Percentiles rank a stretch among this genome's conserved stretches.
Evolutionary conservation across 495 filamentous ascomycete genomes (phyloP).

Genomic region (Cercophora newfieldiana): DNA sequence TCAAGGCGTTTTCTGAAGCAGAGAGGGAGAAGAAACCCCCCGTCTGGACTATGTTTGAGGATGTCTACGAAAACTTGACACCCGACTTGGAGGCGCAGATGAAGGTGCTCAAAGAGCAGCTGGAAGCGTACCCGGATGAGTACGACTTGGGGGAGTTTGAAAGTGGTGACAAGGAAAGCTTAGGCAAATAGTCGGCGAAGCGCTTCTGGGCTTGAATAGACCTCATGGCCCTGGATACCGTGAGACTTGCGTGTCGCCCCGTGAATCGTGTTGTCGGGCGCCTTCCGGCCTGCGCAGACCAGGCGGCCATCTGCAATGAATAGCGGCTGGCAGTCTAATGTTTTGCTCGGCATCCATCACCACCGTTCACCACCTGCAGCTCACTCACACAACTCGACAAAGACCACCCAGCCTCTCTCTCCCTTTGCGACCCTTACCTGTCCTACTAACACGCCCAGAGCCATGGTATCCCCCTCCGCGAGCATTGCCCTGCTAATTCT

Average conservation of each 20-base stretch:
- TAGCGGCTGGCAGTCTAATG: background rate
- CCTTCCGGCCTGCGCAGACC: background rate
- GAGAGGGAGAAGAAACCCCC: constrained; percentile 89
- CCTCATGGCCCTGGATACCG: background rate
- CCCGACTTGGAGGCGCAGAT: constrained; percentile 80
- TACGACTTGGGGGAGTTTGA: constrained; percentile 84
- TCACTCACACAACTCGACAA: background rate
- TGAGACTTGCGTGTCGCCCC: background rate
- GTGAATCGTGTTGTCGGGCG: background rate
- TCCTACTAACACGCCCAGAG: background rate
- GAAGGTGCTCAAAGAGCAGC: constrained; percentile 67
- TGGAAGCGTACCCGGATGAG: constrained; percentile 88
- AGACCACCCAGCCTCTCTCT: background rate
- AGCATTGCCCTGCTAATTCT: background rate
- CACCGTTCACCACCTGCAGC: background rate
- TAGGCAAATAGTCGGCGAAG: constrained; percentile 33
- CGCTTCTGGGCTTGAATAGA: background rate
- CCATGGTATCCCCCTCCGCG: background rate
- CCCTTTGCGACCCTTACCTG: too few relatives aligned
- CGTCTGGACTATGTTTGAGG: constrained; percentile 75
- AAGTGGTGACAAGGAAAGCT: constrained; percentile 64
- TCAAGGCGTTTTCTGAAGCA: constrained; percentile 82
- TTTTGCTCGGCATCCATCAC: background rate
- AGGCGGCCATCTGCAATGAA: background rate
- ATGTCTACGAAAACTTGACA: constrained; percentile 84